phyloP scores from a whole-genome alignment of 2,329 filamentous ascomycete species.

The Fusarium denticulatum region DNA sequence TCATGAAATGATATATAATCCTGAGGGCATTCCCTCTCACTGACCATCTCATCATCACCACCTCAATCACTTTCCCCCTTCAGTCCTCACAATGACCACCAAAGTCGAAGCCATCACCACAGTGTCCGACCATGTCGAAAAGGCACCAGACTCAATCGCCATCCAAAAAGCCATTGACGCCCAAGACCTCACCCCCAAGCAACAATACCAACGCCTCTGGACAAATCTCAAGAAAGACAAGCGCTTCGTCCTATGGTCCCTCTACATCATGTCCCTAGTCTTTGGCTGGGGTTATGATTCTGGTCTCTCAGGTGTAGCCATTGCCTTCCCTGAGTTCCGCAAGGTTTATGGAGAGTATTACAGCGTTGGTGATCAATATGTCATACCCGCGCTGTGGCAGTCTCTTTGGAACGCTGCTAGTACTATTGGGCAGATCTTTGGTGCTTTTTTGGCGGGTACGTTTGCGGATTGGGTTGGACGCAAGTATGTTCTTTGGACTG shows the following conservation, averaged over 20 bases:
- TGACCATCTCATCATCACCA: background rate
- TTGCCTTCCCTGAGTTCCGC: slow-evolving; percentile 49
- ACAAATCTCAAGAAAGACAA: slow-evolving; percentile 44
- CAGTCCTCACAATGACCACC: background rate
- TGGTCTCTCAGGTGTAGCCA: slow-evolving; percentile 49
- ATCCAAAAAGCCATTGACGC: slow-evolving; percentile 21
- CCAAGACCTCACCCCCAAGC: slow-evolving; percentile 37
- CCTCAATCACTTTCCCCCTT: background rate
- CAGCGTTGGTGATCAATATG: slow-evolving; percentile 41
- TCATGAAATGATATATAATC: background rate
- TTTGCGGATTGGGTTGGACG: slow-evolving; percentile 42
- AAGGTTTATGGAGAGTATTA: slow-evolving; percentile 49
- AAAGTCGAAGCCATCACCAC: slow-evolving; percentile 1
- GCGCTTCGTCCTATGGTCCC: slow-evolving; percentile 41
- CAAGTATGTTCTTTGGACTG: slow-evolving; percentile 37
- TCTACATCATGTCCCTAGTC: slow-evolving; percentile 48
- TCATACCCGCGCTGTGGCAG: slow-evolving; percentile 51
- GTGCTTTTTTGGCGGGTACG: slow-evolving; percentile 41
- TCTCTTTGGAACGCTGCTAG: slow-evolving; percentile 51
- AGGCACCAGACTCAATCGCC: background rate
- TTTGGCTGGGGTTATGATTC: slow-evolving; percentile 50
- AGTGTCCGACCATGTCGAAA: slow-evolving; percentile 12
- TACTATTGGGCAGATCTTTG: slow-evolving; percentile 47
- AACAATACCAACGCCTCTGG: slow-evolving; percentile 44
- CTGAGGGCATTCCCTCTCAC: background rate